A percentile compares a stretch with the other conserved stretches of the same genome.
phyloP scores from a whole-genome alignment of 148 eudicot species.

The Cornus suecica region DNA sequence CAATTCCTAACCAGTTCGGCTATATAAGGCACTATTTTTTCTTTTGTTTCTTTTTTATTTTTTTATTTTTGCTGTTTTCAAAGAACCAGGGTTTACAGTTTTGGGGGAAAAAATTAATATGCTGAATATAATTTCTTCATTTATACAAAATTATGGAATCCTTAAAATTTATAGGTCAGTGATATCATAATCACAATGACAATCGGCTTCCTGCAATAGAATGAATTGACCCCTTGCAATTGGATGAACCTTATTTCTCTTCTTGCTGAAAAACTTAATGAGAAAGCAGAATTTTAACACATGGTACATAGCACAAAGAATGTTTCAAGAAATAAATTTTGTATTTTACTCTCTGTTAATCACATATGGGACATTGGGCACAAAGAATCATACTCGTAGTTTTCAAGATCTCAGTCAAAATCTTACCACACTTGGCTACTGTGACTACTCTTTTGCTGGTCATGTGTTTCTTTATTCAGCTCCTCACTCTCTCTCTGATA shows the following conservation, averaged over 20 bases:
- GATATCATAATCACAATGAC: background rate
- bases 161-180: background rate
- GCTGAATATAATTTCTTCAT: background rate
- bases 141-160: background rate
- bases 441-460: too few relatives aligned
- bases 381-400: background rate
- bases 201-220: background rate
- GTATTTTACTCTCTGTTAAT: too few relatives aligned
- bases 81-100: background rate
- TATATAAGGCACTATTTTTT: background rate
- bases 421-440: background rate
- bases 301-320: background rate
- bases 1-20: background rate
- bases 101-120: background rate
- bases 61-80: too few relatives aligned
- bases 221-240: background rate
- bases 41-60: too few relatives aligned
- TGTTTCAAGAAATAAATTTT: background rate
- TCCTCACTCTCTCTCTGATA: conserved; percentile 3
- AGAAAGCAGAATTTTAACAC: background rate
- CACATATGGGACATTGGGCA: background rate
- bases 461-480: too few relatives aligned
- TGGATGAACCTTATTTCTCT: background rate
- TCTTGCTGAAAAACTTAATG: background rate
- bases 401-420: background rate